Conservation (phyloP, 179 eudicot species). For the Kewa caespitosa region DNA sequence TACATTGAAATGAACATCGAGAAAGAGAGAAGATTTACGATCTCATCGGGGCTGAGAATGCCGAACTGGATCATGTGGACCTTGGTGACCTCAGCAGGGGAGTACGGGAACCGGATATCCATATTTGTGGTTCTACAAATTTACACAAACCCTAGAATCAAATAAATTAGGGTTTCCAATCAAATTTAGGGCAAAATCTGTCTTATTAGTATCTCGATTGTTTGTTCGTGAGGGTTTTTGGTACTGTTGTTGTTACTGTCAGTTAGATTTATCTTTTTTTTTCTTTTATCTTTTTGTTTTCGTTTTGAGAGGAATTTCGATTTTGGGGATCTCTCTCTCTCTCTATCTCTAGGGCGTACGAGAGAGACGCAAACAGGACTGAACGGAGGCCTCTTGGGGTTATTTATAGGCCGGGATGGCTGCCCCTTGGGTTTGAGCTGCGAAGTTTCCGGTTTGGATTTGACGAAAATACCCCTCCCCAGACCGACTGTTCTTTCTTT, state of each 20-base stretch:
- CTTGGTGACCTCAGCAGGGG: conserved; percentile 93
- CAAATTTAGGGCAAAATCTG: not conserved
- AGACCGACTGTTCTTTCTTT: no score
- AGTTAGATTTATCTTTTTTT: not conserved
- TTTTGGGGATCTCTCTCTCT: not conserved
- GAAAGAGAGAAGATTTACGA: conserved; percentile 45
- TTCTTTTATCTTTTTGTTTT: not conserved
- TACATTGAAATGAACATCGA: not conserved
- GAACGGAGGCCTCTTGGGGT: not conserved
- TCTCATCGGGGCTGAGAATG: conserved; percentile 96
- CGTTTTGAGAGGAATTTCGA: conserved; percentile 1
- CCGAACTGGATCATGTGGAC: conserved; percentile 90
- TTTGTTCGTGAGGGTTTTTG: not conserved
- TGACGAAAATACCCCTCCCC: conserved; percentile 22
- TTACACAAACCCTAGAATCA: not conserved
- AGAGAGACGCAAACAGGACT: conserved; percentile 7
- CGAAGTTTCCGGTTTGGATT: not conserved
- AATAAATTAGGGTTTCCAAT: conserved; percentile 3
- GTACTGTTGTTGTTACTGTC: conserved; percentile 4
- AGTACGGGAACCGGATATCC: conserved; percentile 82
- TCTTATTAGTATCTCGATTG: not conserved
- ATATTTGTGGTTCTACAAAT: conserved; percentile 23
- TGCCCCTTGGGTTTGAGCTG: not conserved
- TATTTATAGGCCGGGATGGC: conserved; percentile 26
- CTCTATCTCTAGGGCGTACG: conserved; percentile 26